Evolutionary conservation across 2,329 filamentous ascomycete species (phyloP).

Genomic region (Xylaria sp.): DNA sequence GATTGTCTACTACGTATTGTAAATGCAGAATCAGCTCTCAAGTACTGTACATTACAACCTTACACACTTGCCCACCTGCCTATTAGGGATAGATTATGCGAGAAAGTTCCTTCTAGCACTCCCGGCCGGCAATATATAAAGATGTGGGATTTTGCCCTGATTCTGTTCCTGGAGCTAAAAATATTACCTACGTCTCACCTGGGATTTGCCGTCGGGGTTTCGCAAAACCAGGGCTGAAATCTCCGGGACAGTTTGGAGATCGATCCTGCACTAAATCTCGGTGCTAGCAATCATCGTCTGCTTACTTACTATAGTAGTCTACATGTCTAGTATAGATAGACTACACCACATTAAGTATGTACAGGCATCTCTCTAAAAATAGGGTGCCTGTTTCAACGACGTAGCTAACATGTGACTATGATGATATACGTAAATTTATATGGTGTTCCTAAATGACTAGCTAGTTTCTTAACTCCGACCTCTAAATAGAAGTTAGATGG

Average conservation of each 20-base stretch:
- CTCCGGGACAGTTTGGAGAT: conserved; percentile 6
- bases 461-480: not conserved
- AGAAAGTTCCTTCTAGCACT: not conserved
- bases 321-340: not conserved
- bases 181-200: not conserved
- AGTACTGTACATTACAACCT: not conserved
- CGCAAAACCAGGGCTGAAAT: not conserved
- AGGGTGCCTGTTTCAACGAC: not conserved
- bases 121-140: not conserved
- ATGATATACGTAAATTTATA: too few species aligned
- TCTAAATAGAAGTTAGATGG: not conserved
- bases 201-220: not conserved
- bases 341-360: not conserved
- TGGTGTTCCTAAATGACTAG: not conserved
- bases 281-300: not conserved
- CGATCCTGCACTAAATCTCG: conserved; percentile 9
- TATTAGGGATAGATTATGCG: not conserved
- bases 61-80: not conserved
- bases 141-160: not conserved
- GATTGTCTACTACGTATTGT: not conserved
- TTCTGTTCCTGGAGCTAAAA: conserved; percentile 8
- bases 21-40: not conserved
- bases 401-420: too few species aligned
- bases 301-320: not conserved
- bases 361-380: not conserved